These are phyloP conservation scores for Trametes polyzona DNA, from an alignment of 1,284 basidiomycete species.

Conservation along the genomic window DNA sequence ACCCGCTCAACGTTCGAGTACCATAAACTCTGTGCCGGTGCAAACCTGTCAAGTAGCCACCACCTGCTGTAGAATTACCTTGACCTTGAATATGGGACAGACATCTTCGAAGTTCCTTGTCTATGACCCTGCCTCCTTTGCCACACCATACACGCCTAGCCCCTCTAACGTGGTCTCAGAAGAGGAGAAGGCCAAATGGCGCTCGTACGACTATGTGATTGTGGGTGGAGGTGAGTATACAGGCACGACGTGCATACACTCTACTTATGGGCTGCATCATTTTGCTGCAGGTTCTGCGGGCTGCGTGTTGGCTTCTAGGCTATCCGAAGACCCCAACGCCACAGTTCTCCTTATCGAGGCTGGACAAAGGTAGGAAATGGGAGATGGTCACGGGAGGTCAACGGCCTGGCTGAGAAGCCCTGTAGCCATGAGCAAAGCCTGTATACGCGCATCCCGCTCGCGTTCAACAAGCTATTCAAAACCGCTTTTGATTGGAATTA, in stretches of 20 bases:
- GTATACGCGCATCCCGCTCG: conserved; percentile 22
- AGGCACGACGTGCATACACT: background rate
- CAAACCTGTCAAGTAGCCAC: too few species aligned
- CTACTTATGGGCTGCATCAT: background rate
- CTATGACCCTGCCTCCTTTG: background rate
- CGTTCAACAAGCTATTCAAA: conserved; percentile 16
- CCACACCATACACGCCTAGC: conserved; percentile 1
- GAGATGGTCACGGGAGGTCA: background rate
- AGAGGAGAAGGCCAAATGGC: conserved; percentile 5
- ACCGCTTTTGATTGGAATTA: conserved; percentile 19
- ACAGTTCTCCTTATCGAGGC: conserved; percentile 45
- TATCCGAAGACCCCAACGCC: conserved; percentile 25
- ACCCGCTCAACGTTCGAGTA: background rate
- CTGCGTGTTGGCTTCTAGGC: conserved; percentile 28
- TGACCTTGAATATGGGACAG: conserved; percentile 9
- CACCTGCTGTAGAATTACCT: too few species aligned
- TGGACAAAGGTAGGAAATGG: conserved; percentile 37
- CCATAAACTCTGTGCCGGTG: too few species aligned
- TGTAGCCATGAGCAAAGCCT: conserved; percentile 18
- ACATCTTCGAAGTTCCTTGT: background rate
- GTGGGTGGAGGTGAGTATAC: conserved; percentile 47
- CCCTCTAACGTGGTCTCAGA: background rate
- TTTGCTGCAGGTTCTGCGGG: conserved; percentile 38
- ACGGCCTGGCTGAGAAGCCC: background rate
- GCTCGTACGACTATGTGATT: conserved; percentile 44